phyloP scores from a whole-genome alignment of 257 asterid species.

The Craterostigma plantagineum region DNA sequence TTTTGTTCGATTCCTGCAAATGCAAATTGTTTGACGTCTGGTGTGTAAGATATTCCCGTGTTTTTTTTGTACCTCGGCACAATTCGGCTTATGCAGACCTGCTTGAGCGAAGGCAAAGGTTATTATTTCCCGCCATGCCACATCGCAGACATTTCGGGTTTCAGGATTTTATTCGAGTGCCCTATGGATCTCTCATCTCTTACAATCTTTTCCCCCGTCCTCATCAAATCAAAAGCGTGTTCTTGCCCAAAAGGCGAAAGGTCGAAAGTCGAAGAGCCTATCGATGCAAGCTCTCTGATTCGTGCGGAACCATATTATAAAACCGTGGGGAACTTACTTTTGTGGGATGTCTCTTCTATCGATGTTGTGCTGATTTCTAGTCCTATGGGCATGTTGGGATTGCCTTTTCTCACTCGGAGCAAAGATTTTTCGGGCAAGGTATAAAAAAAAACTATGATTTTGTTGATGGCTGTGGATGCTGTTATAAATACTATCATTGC shows the following conservation, averaged over 20 bases:
- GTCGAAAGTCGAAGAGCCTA: conserved; percentile 15
- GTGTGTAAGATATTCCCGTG: conserved; percentile 4
- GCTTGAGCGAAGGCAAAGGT: conserved; percentile 69
- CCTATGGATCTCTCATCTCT: conserved; percentile 74
- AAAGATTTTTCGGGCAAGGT: conserved; percentile 68
- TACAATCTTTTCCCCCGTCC: conserved; percentile 46
- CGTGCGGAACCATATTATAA: conserved; percentile 53
- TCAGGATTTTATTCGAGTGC: conserved; percentile 52
- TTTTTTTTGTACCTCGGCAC: conserved; percentile 2
- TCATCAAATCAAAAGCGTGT: conserved; percentile 12
- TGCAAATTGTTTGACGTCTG: not conserved
- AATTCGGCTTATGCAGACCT: conserved; percentile 38
- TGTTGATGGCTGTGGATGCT: conserved; percentile 3
- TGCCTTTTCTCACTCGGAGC: conserved; percentile 58
- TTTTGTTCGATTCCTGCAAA: not conserved
- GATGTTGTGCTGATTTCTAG: conserved; percentile 66
- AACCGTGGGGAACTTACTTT: conserved; percentile 38
- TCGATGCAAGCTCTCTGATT: conserved; percentile 30
- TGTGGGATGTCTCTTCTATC: conserved; percentile 36
- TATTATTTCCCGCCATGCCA: conserved; percentile 73
- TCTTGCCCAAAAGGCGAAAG: conserved; percentile 11
- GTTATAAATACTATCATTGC: conserved; percentile 2
- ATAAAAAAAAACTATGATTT: conserved; percentile 1
- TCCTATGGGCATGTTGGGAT: conserved; percentile 66
- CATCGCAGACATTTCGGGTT: conserved; percentile 44